phyloP scores from a whole-genome alignment of 176 grass and related monocot species.

The Elaeis guineensis region DNA sequence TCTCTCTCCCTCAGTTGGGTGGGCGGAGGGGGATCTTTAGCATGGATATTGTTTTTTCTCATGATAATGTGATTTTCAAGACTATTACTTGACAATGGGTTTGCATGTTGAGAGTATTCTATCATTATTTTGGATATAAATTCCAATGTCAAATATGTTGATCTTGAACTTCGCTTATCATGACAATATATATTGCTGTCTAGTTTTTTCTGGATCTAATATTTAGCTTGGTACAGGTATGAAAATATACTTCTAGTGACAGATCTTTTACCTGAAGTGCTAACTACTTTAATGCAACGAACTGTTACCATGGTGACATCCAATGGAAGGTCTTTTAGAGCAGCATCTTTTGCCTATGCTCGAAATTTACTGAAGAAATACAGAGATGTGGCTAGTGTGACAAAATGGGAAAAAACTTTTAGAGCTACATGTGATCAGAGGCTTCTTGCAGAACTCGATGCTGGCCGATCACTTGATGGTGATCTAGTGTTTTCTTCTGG shows the following conservation, averaged over 20 bases:
- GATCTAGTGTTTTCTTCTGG: constrained; percentile 57
- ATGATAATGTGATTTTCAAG: too few relatives aligned
- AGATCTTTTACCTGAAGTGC: constrained; percentile 79
- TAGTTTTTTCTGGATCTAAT: neutral
- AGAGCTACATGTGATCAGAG: constrained; percentile 70
- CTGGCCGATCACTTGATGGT: constrained; percentile 62
- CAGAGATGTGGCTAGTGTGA: constrained; percentile 57
- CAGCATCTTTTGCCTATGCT: constrained; percentile 66
- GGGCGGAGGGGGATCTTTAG: too few relatives aligned
- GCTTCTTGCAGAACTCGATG: constrained; percentile 87
- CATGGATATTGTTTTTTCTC: too few relatives aligned
- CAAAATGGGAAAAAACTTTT: constrained; percentile 86
- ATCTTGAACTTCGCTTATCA: too few relatives aligned
- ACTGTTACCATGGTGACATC: constrained; percentile 30
- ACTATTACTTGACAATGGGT: too few relatives aligned
- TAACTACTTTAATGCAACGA: constrained; percentile 56
- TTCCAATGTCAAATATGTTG: too few relatives aligned
- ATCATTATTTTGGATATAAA: too few relatives aligned
- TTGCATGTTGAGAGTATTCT: too few relatives aligned
- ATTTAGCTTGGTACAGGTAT: constrained; percentile 41
- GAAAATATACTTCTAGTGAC: constrained; percentile 75
- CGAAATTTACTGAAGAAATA: constrained; percentile 89
- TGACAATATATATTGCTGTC: too few relatives aligned
- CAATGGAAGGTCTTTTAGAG: constrained; percentile 49
- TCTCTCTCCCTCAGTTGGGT: too few relatives aligned